Conservation (phyloP, 2,329 filamentous ascomycete genomes). For the Aotearoamyces nothofagi region DNA sequence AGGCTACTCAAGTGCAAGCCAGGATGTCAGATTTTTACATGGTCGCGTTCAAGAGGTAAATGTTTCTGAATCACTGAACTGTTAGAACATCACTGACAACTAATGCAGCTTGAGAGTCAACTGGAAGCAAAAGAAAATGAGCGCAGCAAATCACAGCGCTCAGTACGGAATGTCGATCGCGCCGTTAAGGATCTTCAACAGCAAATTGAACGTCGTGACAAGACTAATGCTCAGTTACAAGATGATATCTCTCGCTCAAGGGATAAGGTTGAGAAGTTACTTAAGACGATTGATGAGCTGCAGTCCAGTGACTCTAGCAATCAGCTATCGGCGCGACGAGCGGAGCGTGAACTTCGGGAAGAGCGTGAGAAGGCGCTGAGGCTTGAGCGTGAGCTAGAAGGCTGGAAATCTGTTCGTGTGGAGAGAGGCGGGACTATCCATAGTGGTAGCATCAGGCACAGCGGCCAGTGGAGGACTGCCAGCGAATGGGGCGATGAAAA, state of each 20-base stretch:
- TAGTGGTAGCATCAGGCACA: conserved; percentile 8
- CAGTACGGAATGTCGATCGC: conserved; percentile 82
- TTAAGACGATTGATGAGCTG: conserved; percentile 84
- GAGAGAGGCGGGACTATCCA: conserved; percentile 31
- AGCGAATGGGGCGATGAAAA: conserved; percentile 22
- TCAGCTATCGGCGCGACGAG: conserved; percentile 69
- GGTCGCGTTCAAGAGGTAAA: conserved; percentile 89
- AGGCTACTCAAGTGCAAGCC: conserved; percentile 84
- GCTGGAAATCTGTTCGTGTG: conserved; percentile 56
- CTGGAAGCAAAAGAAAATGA: conserved; percentile 72
- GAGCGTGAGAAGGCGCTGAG: conserved; percentile 69
- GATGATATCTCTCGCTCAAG: conserved; percentile 77
- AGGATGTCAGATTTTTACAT: conserved; percentile 89
- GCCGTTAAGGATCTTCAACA: conserved; percentile 84
- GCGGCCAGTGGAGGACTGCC: conserved; percentile 14
- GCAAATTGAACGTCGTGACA: conserved; percentile 88
- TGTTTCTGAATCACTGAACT: conserved; percentile 5
- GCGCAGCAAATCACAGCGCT: conserved; percentile 68
- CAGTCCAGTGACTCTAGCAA: conserved; percentile 73
- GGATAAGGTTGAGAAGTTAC: conserved; percentile 80
- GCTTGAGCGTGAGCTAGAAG: conserved; percentile 79
- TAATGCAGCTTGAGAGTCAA: conserved; percentile 66
- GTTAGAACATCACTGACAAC: conserved; percentile 15
- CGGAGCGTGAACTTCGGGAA: conserved; percentile 79
- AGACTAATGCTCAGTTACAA: conserved; percentile 62